Conservation (phyloP, 2,329 filamentous ascomycete species). For the Diaporthe ampelina region DNA sequence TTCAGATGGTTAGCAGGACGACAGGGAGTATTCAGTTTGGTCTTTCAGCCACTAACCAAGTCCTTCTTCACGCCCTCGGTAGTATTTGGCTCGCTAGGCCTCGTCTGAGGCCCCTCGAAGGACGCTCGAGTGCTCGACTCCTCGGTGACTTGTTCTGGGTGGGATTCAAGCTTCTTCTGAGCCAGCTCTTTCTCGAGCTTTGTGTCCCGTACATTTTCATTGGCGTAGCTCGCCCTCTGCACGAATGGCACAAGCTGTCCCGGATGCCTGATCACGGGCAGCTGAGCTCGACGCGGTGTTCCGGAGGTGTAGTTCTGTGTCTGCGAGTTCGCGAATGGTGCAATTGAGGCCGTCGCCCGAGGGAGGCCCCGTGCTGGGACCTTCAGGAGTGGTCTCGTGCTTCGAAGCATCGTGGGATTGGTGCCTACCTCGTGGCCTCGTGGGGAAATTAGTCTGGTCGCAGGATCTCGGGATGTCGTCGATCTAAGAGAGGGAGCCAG, state of each 20-base stretch:
- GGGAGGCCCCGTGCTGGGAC: conserved; percentile 31
- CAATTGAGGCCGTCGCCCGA: conserved; percentile 40
- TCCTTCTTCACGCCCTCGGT: conserved; percentile 58
- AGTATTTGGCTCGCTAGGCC: conserved; percentile 48
- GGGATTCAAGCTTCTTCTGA: conserved; percentile 68
- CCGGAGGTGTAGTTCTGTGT: conserved; percentile 6
- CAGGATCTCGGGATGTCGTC: neutral
- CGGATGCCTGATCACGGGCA: conserved; percentile 1
- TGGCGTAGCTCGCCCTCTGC: conserved; percentile 47
- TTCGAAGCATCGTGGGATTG: conserved; percentile 40
- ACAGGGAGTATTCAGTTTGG: neutral
- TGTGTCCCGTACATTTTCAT: conserved; percentile 60
- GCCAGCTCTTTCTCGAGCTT: conserved; percentile 69
- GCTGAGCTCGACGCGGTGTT: conserved; percentile 19
- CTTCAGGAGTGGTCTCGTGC: conserved; percentile 38
- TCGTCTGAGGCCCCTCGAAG: conserved; percentile 53
- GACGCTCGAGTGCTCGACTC: conserved; percentile 69
- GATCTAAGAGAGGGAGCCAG: neutral
- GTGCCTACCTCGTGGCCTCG: neutral
- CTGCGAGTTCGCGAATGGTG: conserved; percentile 25
- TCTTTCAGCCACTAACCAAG: conserved; percentile 63
- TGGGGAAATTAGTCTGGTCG: neutral
- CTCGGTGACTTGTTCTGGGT: conserved; percentile 72
- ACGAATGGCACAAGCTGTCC: conserved; percentile 40
- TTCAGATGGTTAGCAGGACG: neutral